Base-by-base conservation (phyloP, 768 basidiomycete genomes). In the Termitomyces sp. region DNA sequence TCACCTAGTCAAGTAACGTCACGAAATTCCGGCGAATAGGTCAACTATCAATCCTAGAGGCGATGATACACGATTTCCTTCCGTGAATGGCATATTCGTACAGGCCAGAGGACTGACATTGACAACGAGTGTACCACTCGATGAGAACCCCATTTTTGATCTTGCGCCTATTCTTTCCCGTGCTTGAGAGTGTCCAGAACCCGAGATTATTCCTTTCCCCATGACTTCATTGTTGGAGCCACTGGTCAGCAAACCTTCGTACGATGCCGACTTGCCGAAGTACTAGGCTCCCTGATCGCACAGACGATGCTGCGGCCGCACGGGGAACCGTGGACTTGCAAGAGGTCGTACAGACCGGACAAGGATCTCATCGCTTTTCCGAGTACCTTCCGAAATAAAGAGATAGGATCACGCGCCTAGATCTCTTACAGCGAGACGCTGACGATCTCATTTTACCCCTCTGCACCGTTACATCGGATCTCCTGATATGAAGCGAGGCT, bases 401-500 rank as follows among this genome's bases (percentile, higher is more conserved):
- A 21, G 5, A 19, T 21, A 3, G 11, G 37, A 9, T 21, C n/a
- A 40, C 2, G n/a, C n/a, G 30, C 19, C 5, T 11, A 32, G 19
- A 46, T 19, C 10, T 2, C 28, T 19, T 19, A 21, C 5, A 21
- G 19, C 19, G 19, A 21, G 19, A 30, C 58, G n/a, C n/a, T n/a
- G n/a, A 77, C 76, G 22, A 78, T 60, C 1, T 75, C 73, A 47
- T 78, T 77, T 11, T 74, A 77, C 65, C 74, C 73, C 76, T 30
- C 68, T 68, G 75, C 77, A 78, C n/a, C 37, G 64, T 62, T 0
- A 73, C 73, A 34, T 76, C 74, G 2, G 62, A 70, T 7, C 69
- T 69, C 12, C 73, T 61, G 41, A 79, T 78, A 44, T 78, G 76
- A 32, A 79, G 64, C 0, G 71, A 15, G 77, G 76, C 48, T 79